A percentile compares a stretch with the other conserved stretches of the same genome.
Conservation (phyloP, 2,329 filamentous ascomycete genomes). For the Simplicillium sp. region DNA sequence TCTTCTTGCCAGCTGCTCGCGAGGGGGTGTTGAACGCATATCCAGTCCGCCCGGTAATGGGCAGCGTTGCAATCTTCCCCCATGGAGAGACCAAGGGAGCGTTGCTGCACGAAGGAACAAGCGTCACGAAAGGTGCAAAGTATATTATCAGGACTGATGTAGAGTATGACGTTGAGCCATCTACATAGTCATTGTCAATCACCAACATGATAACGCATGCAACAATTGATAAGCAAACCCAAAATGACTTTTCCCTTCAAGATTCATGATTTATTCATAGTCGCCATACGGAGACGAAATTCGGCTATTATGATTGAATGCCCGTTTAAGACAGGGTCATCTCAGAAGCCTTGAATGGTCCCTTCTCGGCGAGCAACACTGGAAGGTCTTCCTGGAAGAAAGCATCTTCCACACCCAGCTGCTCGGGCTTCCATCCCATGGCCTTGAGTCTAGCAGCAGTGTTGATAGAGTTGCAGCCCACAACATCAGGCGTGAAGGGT, state of each 20-base stretch:
- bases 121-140: conserved; percentile 55
- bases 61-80: conserved; percentile 58
- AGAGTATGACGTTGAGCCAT: conserved; percentile 52
- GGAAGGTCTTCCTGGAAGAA: not conserved
- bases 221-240: no score
- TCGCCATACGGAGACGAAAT: no score
- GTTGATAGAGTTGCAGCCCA: not conserved
- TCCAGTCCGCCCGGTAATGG: conserved; percentile 59
- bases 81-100: conserved; percentile 59
- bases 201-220: no score
- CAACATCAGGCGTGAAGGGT: not conserved
- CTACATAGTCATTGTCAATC: not conserved
- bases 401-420: not conserved
- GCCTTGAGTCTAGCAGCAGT: not conserved
- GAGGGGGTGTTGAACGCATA: conserved; percentile 63
- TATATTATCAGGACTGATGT: conserved; percentile 66
- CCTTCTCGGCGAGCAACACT: not conserved
- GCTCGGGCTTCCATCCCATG: not conserved
- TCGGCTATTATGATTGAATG: no score
- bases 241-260: no score
- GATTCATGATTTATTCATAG: no score
- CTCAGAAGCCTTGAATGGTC: not conserved
- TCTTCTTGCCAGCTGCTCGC: conserved; percentile 54
- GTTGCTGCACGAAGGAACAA: conserved; percentile 60
- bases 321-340: not conserved